These are phyloP conservation scores for Curvularia lunata DNA, from an alignment of 2,329 filamentous ascomycete species.

Conservation along the genomic window DNA sequence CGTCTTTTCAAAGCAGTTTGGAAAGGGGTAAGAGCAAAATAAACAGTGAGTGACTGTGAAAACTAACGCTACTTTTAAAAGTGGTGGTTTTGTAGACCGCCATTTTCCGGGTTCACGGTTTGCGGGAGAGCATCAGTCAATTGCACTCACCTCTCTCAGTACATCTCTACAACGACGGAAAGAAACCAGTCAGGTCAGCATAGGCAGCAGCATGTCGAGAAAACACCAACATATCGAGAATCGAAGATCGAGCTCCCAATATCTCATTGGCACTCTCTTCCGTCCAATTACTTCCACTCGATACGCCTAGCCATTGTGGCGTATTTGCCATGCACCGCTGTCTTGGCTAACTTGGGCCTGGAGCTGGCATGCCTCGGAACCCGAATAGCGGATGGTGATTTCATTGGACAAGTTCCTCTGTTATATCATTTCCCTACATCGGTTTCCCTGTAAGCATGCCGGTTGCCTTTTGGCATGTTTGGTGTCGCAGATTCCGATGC, in stretches of 20 bases:
- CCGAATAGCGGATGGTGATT: neutral
- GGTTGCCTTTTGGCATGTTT: neutral
- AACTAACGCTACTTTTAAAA: too few species aligned
- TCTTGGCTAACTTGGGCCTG: constrained; percentile 5
- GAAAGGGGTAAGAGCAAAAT: too few species aligned
- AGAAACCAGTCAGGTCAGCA: neutral
- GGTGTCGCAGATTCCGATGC: neutral
- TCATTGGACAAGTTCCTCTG: constrained; percentile 5
- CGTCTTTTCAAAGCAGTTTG: too few species aligned
- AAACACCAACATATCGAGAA: neutral
- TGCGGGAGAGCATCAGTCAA: too few species aligned
- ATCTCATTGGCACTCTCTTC: neutral
- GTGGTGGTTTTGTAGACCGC: too few species aligned
- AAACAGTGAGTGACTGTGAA: too few species aligned
- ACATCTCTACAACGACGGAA: neutral
- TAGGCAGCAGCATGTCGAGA: neutral
- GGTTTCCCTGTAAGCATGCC: neutral
- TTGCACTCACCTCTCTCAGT: neutral
- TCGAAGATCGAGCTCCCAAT: neutral
- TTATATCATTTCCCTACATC: neutral
- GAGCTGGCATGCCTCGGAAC: constrained; percentile 15
- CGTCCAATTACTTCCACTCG: neutral
- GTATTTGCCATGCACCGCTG: constrained; percentile 6
- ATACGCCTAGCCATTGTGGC: constrained; percentile 5
- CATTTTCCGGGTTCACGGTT: too few species aligned